These are phyloP conservation scores for Mesostigma viride DNA, from an alignment of 139 green algal genomes.

Conservation along the genomic window DNA sequence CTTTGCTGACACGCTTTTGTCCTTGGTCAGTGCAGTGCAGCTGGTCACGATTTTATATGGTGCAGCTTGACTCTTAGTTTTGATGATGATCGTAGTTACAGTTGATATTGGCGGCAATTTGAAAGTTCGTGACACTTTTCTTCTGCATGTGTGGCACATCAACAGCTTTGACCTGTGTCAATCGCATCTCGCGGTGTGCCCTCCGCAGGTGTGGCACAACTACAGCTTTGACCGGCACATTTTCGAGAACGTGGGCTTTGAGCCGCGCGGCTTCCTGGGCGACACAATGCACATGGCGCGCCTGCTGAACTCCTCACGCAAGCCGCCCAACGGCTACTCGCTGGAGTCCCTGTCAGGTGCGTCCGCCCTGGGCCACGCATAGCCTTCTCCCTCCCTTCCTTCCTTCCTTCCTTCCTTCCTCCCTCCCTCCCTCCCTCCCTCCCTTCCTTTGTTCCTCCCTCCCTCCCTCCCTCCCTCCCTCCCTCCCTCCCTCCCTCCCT, in stretches of 20 bases:
- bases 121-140: neutral
- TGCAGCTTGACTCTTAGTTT: neutral
- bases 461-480: no score
- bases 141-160: slow-evolving; percentile 1
- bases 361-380: neutral
- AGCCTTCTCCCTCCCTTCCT: neutral
- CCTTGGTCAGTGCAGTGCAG: neutral
- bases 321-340: slow-evolving; percentile 6
- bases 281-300: slow-evolving; percentile 99
- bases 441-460: no score
- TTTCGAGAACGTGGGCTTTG: slow-evolving; percentile 50
- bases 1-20: neutral
- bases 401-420: no score
- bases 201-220: slow-evolving; percentile 89
- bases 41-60: slow-evolving; percentile 7
- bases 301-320: slow-evolving; percentile 66
- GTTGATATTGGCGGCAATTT: neutral
- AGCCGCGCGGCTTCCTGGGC: slow-evolving; percentile 58
- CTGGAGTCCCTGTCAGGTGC: slow-evolving; percentile 21
- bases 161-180: neutral
- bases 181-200: neutral
- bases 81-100: neutral
- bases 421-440: no score
- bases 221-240: slow-evolving; percentile 96
- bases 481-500: no score